Percentiles rank a stretch among this genome's conserved stretches.
These are phyloP conservation scores for Schwanniomyces occidentalis DNA, from an alignment of 805 yeast genomes.

Conservation along the genomic window DNA sequence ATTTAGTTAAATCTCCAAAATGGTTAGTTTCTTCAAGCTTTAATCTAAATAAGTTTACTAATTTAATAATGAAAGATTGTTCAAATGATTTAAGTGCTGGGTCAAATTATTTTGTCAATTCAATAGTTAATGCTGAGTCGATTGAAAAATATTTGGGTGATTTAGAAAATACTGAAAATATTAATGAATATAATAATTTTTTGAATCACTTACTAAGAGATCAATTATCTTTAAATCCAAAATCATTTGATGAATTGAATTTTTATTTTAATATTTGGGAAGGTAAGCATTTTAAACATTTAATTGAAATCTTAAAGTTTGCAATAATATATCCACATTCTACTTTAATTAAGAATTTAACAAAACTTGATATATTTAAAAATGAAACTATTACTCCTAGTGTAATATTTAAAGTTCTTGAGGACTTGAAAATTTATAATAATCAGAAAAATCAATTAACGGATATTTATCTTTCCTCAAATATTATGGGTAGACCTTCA, in stretches of 20 bases:
- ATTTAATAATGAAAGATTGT: conserved; percentile 16
- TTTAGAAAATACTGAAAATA: conserved; percentile 14
- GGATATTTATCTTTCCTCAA: conserved; percentile 29
- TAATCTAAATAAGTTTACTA: conserved; percentile 14
- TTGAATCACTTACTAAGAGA: conserved; percentile 16
- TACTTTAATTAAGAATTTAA: conserved; percentile 6
- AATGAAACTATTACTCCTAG: conserved; percentile 8
- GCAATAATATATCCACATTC: conserved; percentile 35
- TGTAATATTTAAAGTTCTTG: conserved; percentile 14
- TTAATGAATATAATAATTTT: conserved; percentile 20
- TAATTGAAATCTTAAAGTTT: conserved; percentile 30
- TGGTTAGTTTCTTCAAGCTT: conserved; percentile 25
- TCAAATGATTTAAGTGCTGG: conserved; percentile 28
- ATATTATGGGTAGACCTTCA: conserved; percentile 20
- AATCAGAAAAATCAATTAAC: conserved; percentile 21
- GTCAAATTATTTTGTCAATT: conserved; percentile 24
- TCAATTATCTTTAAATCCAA: conserved; percentile 12
- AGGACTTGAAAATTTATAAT: conserved; percentile 22
- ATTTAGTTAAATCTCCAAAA: conserved; percentile 20
- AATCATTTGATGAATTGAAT: conserved; percentile 25
- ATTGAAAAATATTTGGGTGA: conserved; percentile 6
- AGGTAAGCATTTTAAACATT: conserved; percentile 21
- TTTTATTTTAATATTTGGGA: conserved; percentile 32
- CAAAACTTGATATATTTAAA: conserved; percentile 9
- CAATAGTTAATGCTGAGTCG: conserved; percentile 15